These are phyloP conservation scores for Chrysochromulina parva DNA, from an alignment of 78 protist species.

Conservation along the genomic window DNA sequence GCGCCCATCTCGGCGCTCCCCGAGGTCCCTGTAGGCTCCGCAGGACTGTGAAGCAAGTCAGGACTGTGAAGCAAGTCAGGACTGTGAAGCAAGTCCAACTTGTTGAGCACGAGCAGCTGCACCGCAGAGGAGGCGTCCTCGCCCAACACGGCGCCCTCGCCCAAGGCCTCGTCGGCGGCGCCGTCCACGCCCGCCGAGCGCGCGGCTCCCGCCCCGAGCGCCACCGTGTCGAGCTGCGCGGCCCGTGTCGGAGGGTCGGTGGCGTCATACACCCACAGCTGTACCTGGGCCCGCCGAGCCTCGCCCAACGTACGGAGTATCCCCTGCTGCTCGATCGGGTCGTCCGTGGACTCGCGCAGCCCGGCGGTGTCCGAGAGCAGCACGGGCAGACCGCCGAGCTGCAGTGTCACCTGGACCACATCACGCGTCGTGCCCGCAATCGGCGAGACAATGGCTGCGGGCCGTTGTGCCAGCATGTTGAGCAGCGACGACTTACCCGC, in stretches of 20 bases:
- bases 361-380: conserved; percentile 87
- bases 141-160: not conserved
- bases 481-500: conserved; percentile 81
- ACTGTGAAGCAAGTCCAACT: too few relatives aligned
- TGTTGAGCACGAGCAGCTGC: too few relatives aligned
- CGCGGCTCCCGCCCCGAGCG: not conserved
- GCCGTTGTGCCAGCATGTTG: conserved; percentile 77
- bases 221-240: too few relatives aligned
- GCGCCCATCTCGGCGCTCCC: not conserved
- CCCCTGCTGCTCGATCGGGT: conserved; percentile 68
- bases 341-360: conserved; percentile 51
- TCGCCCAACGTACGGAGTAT: not conserved
- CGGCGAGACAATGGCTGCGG: conserved; percentile 85
- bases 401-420: conserved; percentile 73
- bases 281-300: not conserved
- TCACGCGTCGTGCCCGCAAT: conserved; percentile 92
- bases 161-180: not conserved
- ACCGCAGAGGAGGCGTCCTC: not conserved
- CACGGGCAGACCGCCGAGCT: conserved; percentile 84
- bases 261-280: not conserved
- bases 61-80: too few relatives aligned
- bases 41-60: too few relatives aligned
- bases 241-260: not conserved
- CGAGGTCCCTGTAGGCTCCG: too few relatives aligned
- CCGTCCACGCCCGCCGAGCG: not conserved